Evolutionary conservation across 805 yeast species (phyloP).

Genomic region (Yueomyces sinensis): DNA sequence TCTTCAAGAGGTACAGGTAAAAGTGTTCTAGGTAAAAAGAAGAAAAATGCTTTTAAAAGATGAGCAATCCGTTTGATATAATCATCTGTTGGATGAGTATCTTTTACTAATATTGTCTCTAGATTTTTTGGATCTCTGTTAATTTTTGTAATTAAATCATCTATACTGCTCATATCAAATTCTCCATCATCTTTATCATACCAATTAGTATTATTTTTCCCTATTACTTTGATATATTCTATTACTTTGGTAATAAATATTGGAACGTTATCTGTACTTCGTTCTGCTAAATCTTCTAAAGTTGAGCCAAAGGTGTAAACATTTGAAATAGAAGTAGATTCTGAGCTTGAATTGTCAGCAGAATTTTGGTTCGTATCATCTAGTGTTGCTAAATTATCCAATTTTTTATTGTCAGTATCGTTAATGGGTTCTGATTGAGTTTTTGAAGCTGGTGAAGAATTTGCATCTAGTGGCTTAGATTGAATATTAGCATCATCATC

Average conservation of each 20-base stretch:
- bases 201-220: background rate
- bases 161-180: background rate
- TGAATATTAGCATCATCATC: too few species aligned
- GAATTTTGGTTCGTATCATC: too few species aligned
- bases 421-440: too few species aligned
- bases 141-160: background rate
- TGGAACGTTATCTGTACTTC: background rate
- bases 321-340: too few species aligned
- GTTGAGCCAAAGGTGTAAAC: background rate
- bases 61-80: background rate
- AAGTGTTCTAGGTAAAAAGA: background rate
- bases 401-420: too few species aligned
- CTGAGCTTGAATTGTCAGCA: too few species aligned
- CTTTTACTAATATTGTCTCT: background rate
- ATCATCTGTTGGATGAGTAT: background rate
- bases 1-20: background rate
- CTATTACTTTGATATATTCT: background rate
- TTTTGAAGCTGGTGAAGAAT: too few species aligned
- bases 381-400: too few species aligned
- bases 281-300: background rate
- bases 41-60: background rate
- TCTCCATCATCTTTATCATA: background rate
- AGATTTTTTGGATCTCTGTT: background rate
- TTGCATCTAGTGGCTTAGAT: too few species aligned
- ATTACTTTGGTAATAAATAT: background rate